Percentiles rank a stretch among this genome's conserved stretches.
Evolutionary conservation across 2,329 filamentous ascomycete species (phyloP).

Genomic region (Thermoascus crustaceus): DNA sequence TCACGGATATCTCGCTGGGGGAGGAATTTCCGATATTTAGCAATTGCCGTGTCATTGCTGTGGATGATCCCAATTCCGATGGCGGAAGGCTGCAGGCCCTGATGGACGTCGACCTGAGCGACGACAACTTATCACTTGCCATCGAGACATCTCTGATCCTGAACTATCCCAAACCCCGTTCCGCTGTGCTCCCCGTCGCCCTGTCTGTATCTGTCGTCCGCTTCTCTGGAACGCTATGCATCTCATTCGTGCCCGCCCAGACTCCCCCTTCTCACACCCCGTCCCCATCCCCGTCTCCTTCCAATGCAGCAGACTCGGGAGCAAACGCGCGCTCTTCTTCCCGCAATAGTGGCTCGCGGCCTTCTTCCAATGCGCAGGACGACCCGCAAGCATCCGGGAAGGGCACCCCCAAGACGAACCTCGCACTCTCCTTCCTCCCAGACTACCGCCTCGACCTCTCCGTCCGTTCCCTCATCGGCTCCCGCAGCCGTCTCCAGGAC

Average conservation of each 20-base stretch:
- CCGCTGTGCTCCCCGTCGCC: slow-evolving; percentile 84
- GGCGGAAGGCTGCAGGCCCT: slow-evolving; percentile 79
- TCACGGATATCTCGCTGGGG: slow-evolving; percentile 87
- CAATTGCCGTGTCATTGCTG: slow-evolving; percentile 91
- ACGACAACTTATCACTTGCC: slow-evolving; percentile 82
- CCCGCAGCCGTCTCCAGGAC: slow-evolving; percentile 54
- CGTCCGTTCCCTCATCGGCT: slow-evolving; percentile 57
- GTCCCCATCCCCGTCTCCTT: slow-evolving; percentile 21
- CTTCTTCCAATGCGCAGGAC: slow-evolving; percentile 6
- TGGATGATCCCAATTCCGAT: slow-evolving; percentile 49
- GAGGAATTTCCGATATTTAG: slow-evolving; percentile 99
- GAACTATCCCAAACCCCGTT: slow-evolving; percentile 86
- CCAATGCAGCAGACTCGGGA: slow-evolving; percentile 7
- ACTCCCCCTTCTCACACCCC: slow-evolving; percentile 29
- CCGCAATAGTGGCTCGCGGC: neutral
- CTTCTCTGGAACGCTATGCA: slow-evolving; percentile 88
- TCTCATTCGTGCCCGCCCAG: slow-evolving; percentile 76
- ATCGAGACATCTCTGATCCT: slow-evolving; percentile 89
- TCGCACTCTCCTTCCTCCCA: slow-evolving; percentile 77
- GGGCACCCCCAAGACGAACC: slow-evolving; percentile 66
- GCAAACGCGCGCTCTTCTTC: neutral
- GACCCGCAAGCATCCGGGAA: slow-evolving; percentile 21
- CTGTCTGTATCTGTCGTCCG: slow-evolving; percentile 84
- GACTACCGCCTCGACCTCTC: slow-evolving; percentile 59
- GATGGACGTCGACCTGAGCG: slow-evolving; percentile 94